Conservation (phyloP, 1,139 yeast species). For the Debaryomyces udenii region DNA sequence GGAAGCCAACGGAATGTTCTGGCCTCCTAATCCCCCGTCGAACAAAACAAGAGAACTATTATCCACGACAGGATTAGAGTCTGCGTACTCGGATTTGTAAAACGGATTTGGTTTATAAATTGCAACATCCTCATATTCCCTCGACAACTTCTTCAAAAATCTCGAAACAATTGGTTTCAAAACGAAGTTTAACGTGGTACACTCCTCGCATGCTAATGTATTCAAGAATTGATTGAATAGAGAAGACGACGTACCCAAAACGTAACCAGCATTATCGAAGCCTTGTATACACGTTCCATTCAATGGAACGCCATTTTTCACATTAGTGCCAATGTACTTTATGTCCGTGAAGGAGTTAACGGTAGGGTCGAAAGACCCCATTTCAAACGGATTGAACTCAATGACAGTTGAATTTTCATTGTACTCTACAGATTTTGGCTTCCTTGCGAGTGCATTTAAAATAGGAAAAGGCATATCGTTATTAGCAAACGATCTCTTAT, state of each 20-base stretch:
- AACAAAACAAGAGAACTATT: slow-evolving; percentile 40
- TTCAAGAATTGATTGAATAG: slow-evolving; percentile 72
- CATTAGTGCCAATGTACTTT: slow-evolving; percentile 39
- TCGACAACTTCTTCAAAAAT: slow-evolving; percentile 49
- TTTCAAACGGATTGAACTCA: slow-evolving; percentile 46
- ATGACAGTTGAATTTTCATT: slow-evolving; percentile 41
- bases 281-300: slow-evolving; percentile 58
- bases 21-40: slow-evolving; percentile 49
- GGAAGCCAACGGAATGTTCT: slow-evolving; percentile 39
- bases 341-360: slow-evolving; percentile 41
- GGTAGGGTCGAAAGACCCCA: slow-evolving; percentile 47
- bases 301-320: slow-evolving; percentile 33
- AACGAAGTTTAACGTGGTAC: slow-evolving; percentile 51
- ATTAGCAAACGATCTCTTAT: slow-evolving; percentile 28
- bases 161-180: slow-evolving; percentile 47
- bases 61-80: slow-evolving; percentile 28
- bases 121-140: slow-evolving; percentile 41
- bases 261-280: slow-evolving; percentile 75
- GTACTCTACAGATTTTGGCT: slow-evolving; percentile 37
- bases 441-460: slow-evolving; percentile 39
- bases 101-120: slow-evolving; percentile 55
- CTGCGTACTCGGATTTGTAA: slow-evolving; percentile 44
- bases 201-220: slow-evolving; percentile 52
- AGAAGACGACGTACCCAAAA: slow-evolving; percentile 78
- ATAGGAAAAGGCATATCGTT: slow-evolving; percentile 48